Evolutionary conservation across 192 early-diverging fungal species (phyloP).

Genomic region (Funneliformis mosseae): DNA sequence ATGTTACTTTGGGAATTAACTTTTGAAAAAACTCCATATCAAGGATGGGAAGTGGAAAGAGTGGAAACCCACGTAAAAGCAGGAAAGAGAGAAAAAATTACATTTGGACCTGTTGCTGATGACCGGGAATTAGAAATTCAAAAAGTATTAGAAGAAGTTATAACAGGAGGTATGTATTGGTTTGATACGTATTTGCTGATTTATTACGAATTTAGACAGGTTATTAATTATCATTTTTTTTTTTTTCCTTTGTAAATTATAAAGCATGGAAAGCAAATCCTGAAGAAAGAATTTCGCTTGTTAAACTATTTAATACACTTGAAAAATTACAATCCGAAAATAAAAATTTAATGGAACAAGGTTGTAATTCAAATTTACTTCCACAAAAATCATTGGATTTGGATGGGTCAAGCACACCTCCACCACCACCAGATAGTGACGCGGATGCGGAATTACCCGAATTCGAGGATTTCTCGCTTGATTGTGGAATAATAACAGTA

Average conservation of each 20-base stretch:
- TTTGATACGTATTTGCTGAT: background rate
- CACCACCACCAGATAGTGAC: background rate
- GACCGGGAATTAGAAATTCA: background rate
- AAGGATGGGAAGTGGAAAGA: background rate
- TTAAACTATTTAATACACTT: background rate
- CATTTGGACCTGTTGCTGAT: background rate
- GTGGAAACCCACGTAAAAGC: background rate
- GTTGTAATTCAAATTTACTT: background rate
- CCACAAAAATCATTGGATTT: background rate
- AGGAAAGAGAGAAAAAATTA: background rate
- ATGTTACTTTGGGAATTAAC: slow-evolving; percentile 22
- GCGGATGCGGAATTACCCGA: background rate
- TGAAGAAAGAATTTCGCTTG: background rate
- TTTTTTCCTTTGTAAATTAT: background rate
- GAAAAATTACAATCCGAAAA: background rate
- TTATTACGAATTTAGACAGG: background rate
- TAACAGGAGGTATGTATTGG: background rate
- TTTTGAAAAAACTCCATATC: slow-evolving; percentile 3
- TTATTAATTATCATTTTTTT: background rate
- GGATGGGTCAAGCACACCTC: background rate
- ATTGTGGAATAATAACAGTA: background rate
- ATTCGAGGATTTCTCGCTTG: background rate
- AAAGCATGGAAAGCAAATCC: slow-evolving; percentile 10
- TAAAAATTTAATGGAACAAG: background rate
- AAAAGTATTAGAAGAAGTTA: background rate